phyloP scores from a whole-genome alignment of 148 eudicot species.

The Cornus controversa region DNA sequence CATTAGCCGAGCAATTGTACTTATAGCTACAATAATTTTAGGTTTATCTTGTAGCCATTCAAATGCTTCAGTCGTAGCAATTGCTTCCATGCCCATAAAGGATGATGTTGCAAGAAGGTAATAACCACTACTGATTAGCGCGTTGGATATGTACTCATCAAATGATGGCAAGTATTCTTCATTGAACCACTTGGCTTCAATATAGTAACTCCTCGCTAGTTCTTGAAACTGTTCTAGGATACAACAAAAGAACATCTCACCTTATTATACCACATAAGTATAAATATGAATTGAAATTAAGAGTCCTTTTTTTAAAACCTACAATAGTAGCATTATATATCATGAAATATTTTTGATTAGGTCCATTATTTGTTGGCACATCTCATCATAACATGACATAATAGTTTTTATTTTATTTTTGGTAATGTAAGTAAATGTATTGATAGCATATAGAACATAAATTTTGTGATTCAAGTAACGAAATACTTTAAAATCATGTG shows the following conservation, averaged over 20 bases:
- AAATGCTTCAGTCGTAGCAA: slow-evolving; percentile 15
- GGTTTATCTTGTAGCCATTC: slow-evolving; percentile 20
- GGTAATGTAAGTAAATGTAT: no score
- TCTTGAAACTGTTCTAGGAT: slow-evolving; percentile 18
- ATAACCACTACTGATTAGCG: neutral
- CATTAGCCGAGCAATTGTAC: slow-evolving; percentile 17
- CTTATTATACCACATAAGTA: neutral
- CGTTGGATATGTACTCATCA: slow-evolving; percentile 23
- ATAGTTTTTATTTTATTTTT: no score
- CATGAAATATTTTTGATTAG: no score
- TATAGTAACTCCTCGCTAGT: slow-evolving; percentile 8
- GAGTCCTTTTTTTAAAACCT: no score
- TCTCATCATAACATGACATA: no score
- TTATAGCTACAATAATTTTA: slow-evolving; percentile 4
- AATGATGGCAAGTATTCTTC: slow-evolving; percentile 15
- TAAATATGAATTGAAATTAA: neutral
- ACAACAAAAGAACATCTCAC: no score
- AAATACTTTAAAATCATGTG: no score
- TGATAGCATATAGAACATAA: no score
- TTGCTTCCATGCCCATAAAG: slow-evolving; percentile 19
- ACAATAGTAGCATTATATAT: no score
- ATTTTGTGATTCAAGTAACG: no score
- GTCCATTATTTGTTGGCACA: no score
- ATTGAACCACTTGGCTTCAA: slow-evolving; percentile 26
- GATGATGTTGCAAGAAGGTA: slow-evolving; percentile 1